Percentiles rank a stretch among this genome's conserved stretches.
Evolutionary conservation across 345 rosid species (phyloP).

Genomic region (Carallia pectinifolia): DNA sequence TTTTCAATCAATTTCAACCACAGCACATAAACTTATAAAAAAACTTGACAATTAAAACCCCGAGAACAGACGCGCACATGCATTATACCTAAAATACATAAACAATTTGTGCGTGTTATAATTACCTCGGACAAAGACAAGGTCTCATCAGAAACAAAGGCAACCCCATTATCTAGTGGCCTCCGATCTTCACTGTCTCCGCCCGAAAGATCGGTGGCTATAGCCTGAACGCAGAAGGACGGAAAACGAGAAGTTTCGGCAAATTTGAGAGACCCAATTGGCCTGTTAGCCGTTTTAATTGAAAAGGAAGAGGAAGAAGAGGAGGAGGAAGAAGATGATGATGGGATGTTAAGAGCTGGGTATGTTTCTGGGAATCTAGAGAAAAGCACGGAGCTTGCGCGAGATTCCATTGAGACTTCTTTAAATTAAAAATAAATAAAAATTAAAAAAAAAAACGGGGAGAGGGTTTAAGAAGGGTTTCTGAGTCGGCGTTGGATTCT

Average conservation of each 20-base stretch:
- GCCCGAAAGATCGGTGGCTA: conserved; percentile 36
- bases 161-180: conserved; percentile 35
- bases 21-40: too few relatives aligned
- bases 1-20: too few relatives aligned
- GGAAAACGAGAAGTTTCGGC: conserved; percentile 23
- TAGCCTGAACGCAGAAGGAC: conserved; percentile 43
- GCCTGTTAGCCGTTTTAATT: conserved; percentile 25
- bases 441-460: background rate
- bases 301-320: conserved; percentile 35
- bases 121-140: conserved; percentile 56
- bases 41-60: too few relatives aligned
- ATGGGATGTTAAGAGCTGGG: conserved; percentile 22
- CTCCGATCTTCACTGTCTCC: conserved; percentile 39
- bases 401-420: conserved; percentile 48
- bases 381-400: conserved; percentile 36
- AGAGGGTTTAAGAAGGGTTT: background rate
- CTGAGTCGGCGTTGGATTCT: background rate
- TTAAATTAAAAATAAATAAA: background rate
- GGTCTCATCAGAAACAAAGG: conserved; percentile 39
- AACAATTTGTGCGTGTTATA: too few relatives aligned
- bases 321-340: conserved; percentile 19
- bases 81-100: too few relatives aligned
- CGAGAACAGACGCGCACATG: too few relatives aligned
- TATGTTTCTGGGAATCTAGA: conserved; percentile 41
- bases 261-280: conserved; percentile 44